Percentiles rank a stretch among this genome's conserved stretches.
Conservation (phyloP, 2,329 filamentous ascomycete genomes). For the Colletotrichum liriopes region DNA sequence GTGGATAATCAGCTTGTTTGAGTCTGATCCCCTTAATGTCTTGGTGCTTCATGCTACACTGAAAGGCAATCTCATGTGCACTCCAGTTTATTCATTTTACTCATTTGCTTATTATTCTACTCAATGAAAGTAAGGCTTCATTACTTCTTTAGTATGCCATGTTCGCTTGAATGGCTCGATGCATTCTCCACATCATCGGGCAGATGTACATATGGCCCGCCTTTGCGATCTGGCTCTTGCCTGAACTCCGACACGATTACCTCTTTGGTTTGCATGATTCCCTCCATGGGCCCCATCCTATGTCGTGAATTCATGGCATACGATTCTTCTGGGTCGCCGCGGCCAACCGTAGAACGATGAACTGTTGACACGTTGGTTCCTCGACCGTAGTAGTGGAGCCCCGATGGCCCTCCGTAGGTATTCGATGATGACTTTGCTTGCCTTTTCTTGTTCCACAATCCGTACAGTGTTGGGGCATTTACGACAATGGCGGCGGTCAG, state of each 20-base stretch:
- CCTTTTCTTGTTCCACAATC: slow-evolving; percentile 50
- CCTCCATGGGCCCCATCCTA: slow-evolving; percentile 34
- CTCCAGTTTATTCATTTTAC: background rate
- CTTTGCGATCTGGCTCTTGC: slow-evolving; percentile 30
- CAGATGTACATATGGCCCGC: slow-evolving; percentile 32
- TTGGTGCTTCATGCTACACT: background rate
- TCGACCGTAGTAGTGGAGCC: slow-evolving; percentile 33
- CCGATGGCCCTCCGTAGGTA: slow-evolving; percentile 35
- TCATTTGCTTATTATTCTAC: slow-evolving; percentile 2
- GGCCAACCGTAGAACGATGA: slow-evolving; percentile 29
- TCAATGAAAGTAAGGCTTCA: background rate
- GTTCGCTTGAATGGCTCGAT: slow-evolving; percentile 28
- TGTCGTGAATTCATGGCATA: slow-evolving; percentile 30
- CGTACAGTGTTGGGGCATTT: slow-evolving; percentile 56
- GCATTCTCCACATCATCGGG: slow-evolving; percentile 36
- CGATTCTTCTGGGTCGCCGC: background rate
- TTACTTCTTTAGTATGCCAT: slow-evolving; percentile 34
- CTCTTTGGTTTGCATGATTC: slow-evolving; percentile 41
- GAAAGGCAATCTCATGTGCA: background rate
- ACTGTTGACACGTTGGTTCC: slow-evolving; percentile 29
- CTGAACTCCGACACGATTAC: slow-evolving; percentile 39
- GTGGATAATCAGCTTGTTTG: background rate
- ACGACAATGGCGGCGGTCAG: slow-evolving; percentile 49
- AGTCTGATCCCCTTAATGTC: background rate
- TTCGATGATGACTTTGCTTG: slow-evolving; percentile 45